Base-by-base conservation (phyloP, 1,139 yeast genomes). In the Entelexis paramagnoliae region DNA sequence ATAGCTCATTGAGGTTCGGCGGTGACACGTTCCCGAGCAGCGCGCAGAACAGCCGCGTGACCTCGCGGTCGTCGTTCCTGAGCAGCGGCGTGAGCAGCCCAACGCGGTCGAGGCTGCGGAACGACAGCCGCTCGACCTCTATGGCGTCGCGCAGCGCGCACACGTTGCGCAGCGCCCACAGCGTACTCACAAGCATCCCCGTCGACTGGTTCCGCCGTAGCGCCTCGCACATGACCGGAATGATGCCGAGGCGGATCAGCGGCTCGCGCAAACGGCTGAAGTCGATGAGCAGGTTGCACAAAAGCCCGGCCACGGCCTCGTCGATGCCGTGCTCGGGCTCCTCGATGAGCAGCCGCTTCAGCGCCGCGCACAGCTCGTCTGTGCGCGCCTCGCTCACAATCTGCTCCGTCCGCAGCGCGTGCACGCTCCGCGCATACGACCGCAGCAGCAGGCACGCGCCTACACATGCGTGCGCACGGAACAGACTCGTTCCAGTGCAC, bases 121-220 rank as follows among this genome's bases (percentile, higher is more conserved):
- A 17, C 28, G 39, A 14, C 6, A 26, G 29, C 34, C 13, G 30
- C 33, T 28, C 41, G 29, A 35, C 19, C 29, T 46, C 40, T 2
- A 26, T 13, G 19, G 42, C 42, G 10, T 29, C 48, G 19, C 22
- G 28, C 29, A 34, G 13, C 14, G 39, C 35, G n/a, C 39, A 34
- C 40, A 24, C 40, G 24, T 44, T 44, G n/a, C 47, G 39, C 33
- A 44, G 47, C 24, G 40, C 47, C 40, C 40, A 44, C 26, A 44
- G 47, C 33, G 34, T 35, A 33, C 13, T 34, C 19, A 16, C 29
- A 8, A 24, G 22, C 40, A 44, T 44, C 22, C 3, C n/a, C 6
- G 4, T 11, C 24, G 40, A n/a, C 16, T 5, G 40, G 40, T 24
- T 44, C 6, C 40, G 39, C 24, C n/a, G 14, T 29, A 44, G 32